Percentiles rank a stretch among this genome's conserved stretches.
phyloP scores from a whole-genome alignment of 768 basidiomycete genomes.

The Agaricus subrufescens region DNA sequence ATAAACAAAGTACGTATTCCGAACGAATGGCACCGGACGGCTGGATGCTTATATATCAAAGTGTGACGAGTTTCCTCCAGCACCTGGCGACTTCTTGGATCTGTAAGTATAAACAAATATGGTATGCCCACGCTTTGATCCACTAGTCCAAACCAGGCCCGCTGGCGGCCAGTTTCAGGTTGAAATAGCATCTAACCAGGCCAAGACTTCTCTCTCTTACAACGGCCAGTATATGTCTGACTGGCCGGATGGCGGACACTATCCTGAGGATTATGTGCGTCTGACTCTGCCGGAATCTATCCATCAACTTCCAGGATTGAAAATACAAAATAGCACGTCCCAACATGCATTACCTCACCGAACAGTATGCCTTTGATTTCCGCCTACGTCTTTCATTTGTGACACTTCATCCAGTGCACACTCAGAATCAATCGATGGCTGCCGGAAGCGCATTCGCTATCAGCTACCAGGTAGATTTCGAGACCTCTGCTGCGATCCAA shows the following conservation, averaged over 20 bases:
- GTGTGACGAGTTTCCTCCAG: constrained; percentile 41
- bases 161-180: constrained; percentile 44
- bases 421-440: constrained; percentile 45
- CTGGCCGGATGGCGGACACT: constrained; percentile 41
- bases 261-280: constrained; percentile 44
- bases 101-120: constrained; percentile 26
- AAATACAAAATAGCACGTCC: constrained; percentile 24
- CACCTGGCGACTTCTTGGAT: constrained; percentile 35
- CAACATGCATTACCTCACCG: constrained; percentile 39
- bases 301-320: neutral
- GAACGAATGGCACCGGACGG: neutral
- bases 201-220: constrained; percentile 40
- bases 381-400: neutral
- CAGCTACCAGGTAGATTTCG: constrained; percentile 35
- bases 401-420: constrained; percentile 35
- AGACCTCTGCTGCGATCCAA: neutral
- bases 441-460: constrained; percentile 56
- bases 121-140: neutral
- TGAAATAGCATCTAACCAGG: constrained; percentile 46
- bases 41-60: constrained; percentile 10
- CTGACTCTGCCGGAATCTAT: neutral
- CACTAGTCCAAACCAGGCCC: constrained; percentile 26
- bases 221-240: constrained; percentile 29
- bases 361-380: constrained; percentile 34
- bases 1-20: constrained; percentile 24